Evolutionary conservation across 2,329 filamentous ascomycete species (phyloP).

Genomic region (Cladosporium phlei): DNA sequence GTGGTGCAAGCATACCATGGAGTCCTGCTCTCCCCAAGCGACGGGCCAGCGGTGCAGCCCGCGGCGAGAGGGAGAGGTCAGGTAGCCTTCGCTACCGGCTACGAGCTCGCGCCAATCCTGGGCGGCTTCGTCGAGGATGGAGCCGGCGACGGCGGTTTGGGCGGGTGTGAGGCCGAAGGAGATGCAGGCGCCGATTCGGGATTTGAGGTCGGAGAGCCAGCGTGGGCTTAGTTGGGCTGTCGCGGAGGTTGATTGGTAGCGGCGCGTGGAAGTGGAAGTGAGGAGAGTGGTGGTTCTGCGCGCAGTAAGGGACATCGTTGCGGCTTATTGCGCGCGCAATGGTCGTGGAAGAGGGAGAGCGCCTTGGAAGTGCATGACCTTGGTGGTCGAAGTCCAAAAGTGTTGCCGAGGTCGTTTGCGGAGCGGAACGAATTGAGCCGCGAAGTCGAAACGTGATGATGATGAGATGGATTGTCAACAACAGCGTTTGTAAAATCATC

Average conservation of each 20-base stretch:
- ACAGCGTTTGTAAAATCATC: too few species aligned
- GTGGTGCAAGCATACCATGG: constrained; percentile 46
- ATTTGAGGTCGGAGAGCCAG: constrained; percentile 67
- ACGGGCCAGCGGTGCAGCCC: constrained; percentile 64
- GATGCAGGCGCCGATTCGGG: constrained; percentile 68
- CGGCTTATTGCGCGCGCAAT: not conserved
- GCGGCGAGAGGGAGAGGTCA: constrained; percentile 58
- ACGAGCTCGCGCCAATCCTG: constrained; percentile 67
- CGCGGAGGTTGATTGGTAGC: constrained; percentile 11
- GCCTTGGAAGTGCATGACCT: too few species aligned
- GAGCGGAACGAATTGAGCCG: too few species aligned
- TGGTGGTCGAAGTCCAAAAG: constrained; percentile 2
- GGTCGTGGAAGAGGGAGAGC: constrained; percentile 1
- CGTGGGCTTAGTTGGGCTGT: constrained; percentile 43
- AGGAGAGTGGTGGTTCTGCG: constrained; percentile 1
- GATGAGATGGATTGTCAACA: constrained; percentile 1
- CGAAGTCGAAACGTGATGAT: not conserved
- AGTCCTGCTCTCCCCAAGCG: constrained; percentile 78
- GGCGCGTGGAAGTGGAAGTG: not conserved
- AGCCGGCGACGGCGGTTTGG: constrained; percentile 56
- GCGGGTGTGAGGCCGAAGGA: constrained; percentile 61
- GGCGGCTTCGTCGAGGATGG: constrained; percentile 56
- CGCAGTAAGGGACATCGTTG: constrained; percentile 2
- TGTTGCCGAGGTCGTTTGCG: not conserved
- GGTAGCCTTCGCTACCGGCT: constrained; percentile 69